A percentile compares a stretch with the other conserved stretches of the same genome.
phyloP scores from a whole-genome alignment of 495 filamentous ascomycete species.

The Delitschia confertaspora region DNA sequence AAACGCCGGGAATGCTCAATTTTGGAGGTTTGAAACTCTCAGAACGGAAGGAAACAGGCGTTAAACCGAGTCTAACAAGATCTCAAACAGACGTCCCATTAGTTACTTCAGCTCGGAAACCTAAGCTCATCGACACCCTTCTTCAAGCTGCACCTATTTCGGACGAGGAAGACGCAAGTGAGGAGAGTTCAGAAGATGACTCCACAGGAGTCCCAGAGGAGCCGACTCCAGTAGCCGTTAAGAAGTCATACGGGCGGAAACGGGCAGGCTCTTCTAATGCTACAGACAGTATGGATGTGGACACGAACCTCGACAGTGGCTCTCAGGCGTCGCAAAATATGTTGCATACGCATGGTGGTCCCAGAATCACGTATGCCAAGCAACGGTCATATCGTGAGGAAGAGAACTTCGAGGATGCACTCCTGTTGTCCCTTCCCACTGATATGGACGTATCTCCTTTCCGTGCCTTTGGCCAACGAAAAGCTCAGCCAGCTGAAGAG shows the following conservation, averaged over 20 bases:
- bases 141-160: conserved; percentile 20
- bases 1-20: conserved; percentile 26
- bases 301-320: conserved; percentile 1
- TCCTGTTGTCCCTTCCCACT: conserved; percentile 23
- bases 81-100: conserved; percentile 30
- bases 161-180: conserved; percentile 22
- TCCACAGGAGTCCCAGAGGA: conserved; percentile 4
- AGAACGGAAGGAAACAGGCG: conserved; percentile 4
- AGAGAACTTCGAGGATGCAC: conserved; percentile 27
- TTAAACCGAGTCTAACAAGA: conserved; percentile 13
- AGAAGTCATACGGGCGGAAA: background rate
- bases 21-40: conserved; percentile 26
- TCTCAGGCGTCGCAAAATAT: conserved; percentile 21
- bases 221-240: background rate
- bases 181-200: conserved; percentile 19
- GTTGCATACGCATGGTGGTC: background rate
- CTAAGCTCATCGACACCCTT: conserved; percentile 30
- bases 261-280: background rate
- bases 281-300: conserved; percentile 16
- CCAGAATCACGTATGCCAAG: conserved; percentile 52
- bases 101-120: conserved; percentile 9
- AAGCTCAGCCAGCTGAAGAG: conserved; percentile 23
- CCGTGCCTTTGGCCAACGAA: conserved; percentile 4
- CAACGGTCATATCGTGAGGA: conserved; percentile 54
- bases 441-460: conserved; percentile 9